phyloP scores from a whole-genome alignment of 495 filamentous ascomycete species.

The Lasiosphaeris hirsuta region DNA sequence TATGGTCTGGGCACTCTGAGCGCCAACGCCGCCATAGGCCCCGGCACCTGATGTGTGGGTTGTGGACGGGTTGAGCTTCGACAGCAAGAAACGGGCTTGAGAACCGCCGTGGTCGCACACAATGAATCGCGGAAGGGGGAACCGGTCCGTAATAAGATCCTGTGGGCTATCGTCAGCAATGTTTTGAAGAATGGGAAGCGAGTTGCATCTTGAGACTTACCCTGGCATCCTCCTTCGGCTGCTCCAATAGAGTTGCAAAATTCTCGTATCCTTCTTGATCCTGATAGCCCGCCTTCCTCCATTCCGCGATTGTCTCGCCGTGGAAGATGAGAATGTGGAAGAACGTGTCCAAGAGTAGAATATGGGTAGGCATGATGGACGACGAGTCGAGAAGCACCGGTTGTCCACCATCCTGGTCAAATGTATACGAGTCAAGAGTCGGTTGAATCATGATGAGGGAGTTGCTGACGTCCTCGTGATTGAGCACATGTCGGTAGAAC shows the following conservation, averaged over 20 bases:
- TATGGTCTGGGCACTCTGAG: constrained; percentile 93
- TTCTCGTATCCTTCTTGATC: constrained; percentile 99
- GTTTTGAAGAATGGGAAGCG: background rate
- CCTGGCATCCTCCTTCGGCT: constrained; percentile 96
- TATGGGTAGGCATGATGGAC: constrained; percentile 90
- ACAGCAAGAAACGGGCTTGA: constrained; percentile 94
- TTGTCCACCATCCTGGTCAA: constrained; percentile 86
- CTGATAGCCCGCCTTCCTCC: constrained; percentile 97
- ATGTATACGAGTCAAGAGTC: constrained; percentile 94
- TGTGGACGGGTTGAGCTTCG: constrained; percentile 96
- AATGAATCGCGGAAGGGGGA: constrained; percentile 97
- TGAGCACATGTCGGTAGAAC: constrained; percentile 94
- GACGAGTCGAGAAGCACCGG: constrained; percentile 94
- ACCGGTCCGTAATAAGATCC: constrained; percentile 96
- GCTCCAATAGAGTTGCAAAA: constrained; percentile 81
- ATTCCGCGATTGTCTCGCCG: constrained; percentile 95
- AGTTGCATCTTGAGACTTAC: constrained; percentile 47
- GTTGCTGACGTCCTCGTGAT: constrained; percentile 96
- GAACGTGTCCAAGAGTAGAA: constrained; percentile 95
- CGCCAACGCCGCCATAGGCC: constrained; percentile 78
- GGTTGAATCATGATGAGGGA: constrained; percentile 99
- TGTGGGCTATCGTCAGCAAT: constrained; percentile 33
- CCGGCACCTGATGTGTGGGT: constrained; percentile 84
- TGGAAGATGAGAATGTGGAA: constrained; percentile 99
- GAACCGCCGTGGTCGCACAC: constrained; percentile 98